Evolutionary conservation across 1,284 basidiomycete species (phyloP).

Genomic region (Ustilago xerochloae): DNA sequence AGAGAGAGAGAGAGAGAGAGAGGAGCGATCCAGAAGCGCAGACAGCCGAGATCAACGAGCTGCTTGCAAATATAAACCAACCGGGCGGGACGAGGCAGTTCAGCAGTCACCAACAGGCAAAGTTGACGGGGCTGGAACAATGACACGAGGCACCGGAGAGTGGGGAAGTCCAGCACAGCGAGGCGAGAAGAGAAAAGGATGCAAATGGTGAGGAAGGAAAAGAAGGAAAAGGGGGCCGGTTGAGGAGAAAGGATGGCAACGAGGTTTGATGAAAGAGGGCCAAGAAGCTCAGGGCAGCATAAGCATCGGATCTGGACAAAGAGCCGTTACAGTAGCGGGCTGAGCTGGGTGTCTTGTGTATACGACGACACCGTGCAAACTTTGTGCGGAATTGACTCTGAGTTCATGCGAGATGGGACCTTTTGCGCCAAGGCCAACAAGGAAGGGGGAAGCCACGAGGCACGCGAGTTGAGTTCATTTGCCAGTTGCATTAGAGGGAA

Average conservation of each 20-base stretch:
- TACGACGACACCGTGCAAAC: too few relatives aligned
- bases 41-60: background rate
- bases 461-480: slow-evolving; percentile 13
- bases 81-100: too few relatives aligned
- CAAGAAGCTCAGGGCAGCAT: background rate
- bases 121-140: too few relatives aligned
- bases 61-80: too few relatives aligned
- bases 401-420: slow-evolving; percentile 16
- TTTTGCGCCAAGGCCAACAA: slow-evolving; percentile 8
- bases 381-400: slow-evolving; percentile 12
- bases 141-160: too few relatives aligned
- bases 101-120: too few relatives aligned
- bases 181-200: background rate
- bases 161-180: too few relatives aligned
- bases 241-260: slow-evolving; percentile 32
- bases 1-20: background rate
- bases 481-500: background rate
- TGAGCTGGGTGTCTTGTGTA: too few relatives aligned
- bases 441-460: slow-evolving; percentile 25
- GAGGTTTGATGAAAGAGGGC: slow-evolving; percentile 9
- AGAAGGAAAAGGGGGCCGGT: slow-evolving; percentile 18
- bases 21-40: background rate
- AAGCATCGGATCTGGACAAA: background rate
- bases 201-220: background rate
- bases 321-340: too few relatives aligned